Conservation (phyloP, 352 stramenopile species). For the Thalassiosira hispida region DNA sequence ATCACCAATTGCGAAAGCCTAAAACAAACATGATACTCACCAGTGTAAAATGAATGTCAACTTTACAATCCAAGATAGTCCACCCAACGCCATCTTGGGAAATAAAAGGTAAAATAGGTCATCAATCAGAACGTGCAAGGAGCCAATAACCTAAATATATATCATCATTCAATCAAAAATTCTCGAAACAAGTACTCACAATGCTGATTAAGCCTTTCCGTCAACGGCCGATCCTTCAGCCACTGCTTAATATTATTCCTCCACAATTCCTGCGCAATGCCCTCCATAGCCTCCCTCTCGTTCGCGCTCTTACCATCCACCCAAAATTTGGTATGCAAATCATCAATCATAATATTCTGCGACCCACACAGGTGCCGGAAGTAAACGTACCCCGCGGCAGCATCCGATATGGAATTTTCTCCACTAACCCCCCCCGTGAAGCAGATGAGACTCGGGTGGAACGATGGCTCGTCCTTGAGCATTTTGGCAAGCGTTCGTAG, state of each 20-base stretch:
- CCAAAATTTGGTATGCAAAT: conserved; percentile 29
- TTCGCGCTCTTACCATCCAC: conserved; percentile 35
- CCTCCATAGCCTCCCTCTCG: conserved; percentile 44
- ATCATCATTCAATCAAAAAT: too few species aligned
- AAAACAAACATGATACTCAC: conserved; percentile 18
- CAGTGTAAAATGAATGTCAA: conserved; percentile 75
- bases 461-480: conserved; percentile 54
- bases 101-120: neutral
- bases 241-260: conserved; percentile 55
- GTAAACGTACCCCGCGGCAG: conserved; percentile 66
- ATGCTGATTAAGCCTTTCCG: conserved; percentile 38
- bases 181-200: neutral
- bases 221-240: conserved; percentile 25
- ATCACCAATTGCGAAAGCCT: too few species aligned
- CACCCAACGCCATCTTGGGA: conserved; percentile 33
- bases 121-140: neutral
- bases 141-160: neutral
- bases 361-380: conserved; percentile 67
- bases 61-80: conserved; percentile 43
- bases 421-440: conserved; percentile 50
- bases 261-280: conserved; percentile 44
- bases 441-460: conserved; percentile 66
- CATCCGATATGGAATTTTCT: conserved; percentile 44
- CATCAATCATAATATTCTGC: conserved; percentile 60
- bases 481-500: conserved; percentile 61